Percentiles rank a stretch among this genome's conserved stretches.
These are phyloP conservation scores for Magnusiomyces fungicola DNA, from an alignment of 1,139 yeast species.

Conservation along the genomic window DNA sequence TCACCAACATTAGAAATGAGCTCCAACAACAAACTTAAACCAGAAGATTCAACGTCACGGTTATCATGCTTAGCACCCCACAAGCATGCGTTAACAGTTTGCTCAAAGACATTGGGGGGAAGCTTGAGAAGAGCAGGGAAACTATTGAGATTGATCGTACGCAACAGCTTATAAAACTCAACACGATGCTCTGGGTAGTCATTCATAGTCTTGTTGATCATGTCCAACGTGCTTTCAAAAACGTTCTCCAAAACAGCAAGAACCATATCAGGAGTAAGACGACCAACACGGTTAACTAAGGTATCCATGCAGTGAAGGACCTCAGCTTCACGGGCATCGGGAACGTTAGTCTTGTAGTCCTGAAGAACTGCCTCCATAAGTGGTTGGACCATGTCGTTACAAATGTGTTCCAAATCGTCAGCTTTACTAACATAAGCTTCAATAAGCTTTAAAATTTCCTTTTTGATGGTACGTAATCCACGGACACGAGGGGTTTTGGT, in stretches of 20 bases:
- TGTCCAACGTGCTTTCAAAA: constrained; percentile 87
- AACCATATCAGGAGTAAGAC: constrained; percentile 83
- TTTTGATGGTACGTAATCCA: constrained; percentile 91
- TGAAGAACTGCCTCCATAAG: constrained; percentile 78
- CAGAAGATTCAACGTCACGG: constrained; percentile 90
- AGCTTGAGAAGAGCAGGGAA: constrained; percentile 81
- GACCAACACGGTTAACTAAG: constrained; percentile 79
- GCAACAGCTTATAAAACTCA: constrained; percentile 82
- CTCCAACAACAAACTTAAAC: constrained; percentile 74
- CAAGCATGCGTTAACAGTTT: constrained; percentile 84
- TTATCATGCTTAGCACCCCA: constrained; percentile 98
- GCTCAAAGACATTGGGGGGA: constrained; percentile 87
- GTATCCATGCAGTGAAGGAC: constrained; percentile 93
- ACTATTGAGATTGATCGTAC: constrained; percentile 77
- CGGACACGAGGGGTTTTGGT: constrained; percentile 94
- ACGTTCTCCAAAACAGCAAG: constrained; percentile 82
- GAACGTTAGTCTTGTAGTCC: constrained; percentile 82
- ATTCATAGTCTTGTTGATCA: constrained; percentile 92
- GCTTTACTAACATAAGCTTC: constrained; percentile 88
- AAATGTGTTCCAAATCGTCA: constrained; percentile 79
- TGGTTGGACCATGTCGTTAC: constrained; percentile 75
- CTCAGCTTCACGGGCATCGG: constrained; percentile 97
- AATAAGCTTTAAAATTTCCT: constrained; percentile 82
- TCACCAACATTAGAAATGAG: constrained; percentile 76
- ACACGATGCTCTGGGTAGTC: constrained; percentile 98